phyloP scores from a whole-genome alignment of 805 yeast species.

The Soucietia sequanensis region DNA sequence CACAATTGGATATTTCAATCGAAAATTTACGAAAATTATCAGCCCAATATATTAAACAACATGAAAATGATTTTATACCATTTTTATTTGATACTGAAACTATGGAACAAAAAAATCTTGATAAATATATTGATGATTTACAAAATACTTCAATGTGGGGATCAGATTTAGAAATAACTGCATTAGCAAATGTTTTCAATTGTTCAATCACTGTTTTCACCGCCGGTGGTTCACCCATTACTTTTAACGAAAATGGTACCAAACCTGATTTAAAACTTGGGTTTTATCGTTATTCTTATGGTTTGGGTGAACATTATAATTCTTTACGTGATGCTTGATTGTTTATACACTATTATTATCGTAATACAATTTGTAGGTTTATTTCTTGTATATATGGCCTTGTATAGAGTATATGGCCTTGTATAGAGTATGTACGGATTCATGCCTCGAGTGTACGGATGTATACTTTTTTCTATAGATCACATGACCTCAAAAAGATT shows the following conservation, averaged over 20 bases:
- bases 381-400: too few species aligned
- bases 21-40: constrained; percentile 62
- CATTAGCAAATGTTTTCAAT: constrained; percentile 67
- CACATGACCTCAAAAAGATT: too few species aligned
- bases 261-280: constrained; percentile 65
- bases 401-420: too few species aligned
- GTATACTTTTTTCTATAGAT: too few species aligned
- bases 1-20: too few species aligned
- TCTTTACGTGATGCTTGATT: constrained; percentile 49
- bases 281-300: constrained; percentile 80
- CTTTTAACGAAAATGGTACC: constrained; percentile 57
- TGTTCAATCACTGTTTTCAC: constrained; percentile 75
- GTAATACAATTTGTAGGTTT: background rate
- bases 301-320: constrained; percentile 95
- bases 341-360: background rate
- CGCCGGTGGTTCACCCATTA: constrained; percentile 70
- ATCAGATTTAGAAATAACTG: constrained; percentile 87
- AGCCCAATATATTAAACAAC: constrained; percentile 59
- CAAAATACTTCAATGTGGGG: constrained; percentile 93
- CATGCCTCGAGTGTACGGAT: too few species aligned
- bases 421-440: too few species aligned
- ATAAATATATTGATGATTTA: constrained; percentile 65
- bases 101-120: constrained; percentile 59
- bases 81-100: constrained; percentile 80
- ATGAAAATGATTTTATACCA: constrained; percentile 75